A percentile compares a stretch with the other conserved stretches of the same genome.
Evolutionary conservation across 768 basidiomycete genomes (phyloP).

Genomic region (Tricholoma sp.): DNA sequence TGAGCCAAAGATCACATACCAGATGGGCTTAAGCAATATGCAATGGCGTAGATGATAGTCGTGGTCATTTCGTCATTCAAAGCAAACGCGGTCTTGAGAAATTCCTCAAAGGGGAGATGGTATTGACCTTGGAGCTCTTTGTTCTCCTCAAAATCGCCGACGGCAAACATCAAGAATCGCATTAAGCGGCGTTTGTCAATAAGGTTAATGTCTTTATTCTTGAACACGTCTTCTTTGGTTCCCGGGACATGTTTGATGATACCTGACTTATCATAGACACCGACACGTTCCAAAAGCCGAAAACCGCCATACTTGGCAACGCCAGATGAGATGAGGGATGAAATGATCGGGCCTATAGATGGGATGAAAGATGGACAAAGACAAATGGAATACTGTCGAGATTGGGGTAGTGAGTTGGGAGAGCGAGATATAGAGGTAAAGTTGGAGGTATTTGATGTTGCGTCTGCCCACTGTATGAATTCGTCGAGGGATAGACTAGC

Average conservation of each 20-base stretch:
- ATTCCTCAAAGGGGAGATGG: slow-evolving; percentile 52
- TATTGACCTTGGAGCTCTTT: slow-evolving; percentile 54
- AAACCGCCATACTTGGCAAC: slow-evolving; percentile 92
- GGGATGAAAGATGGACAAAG: slow-evolving; percentile 81
- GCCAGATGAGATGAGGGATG: slow-evolving; percentile 72
- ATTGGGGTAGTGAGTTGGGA: slow-evolving; percentile 39
- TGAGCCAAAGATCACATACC: slow-evolving; percentile 38
- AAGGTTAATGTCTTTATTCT: slow-evolving; percentile 67
- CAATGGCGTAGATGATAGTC: slow-evolving; percentile 74
- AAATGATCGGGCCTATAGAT: slow-evolving; percentile 72
- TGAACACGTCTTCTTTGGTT: slow-evolving; percentile 92
- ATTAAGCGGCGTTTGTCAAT: slow-evolving; percentile 88
- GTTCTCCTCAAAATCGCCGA: slow-evolving; percentile 64
- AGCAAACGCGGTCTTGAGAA: slow-evolving; percentile 59
- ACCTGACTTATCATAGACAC: slow-evolving; percentile 47
- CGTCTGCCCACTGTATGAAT: slow-evolving; percentile 62
- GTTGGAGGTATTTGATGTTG: slow-evolving; percentile 18
- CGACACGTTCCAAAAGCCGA: slow-evolving; percentile 69
- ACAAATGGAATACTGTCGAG: slow-evolving; percentile 80
- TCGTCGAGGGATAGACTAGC: slow-evolving; percentile 83
- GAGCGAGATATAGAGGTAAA: slow-evolving; percentile 44
- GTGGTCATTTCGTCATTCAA: slow-evolving; percentile 51
- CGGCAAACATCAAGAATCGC: slow-evolving; percentile 84
- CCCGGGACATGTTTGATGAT: slow-evolving; percentile 68
- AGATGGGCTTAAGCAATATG: slow-evolving; percentile 53